These are phyloP conservation scores for Pichia ethanolica DNA, from an alignment of 805 yeast genomes.

Conservation along the genomic window DNA sequence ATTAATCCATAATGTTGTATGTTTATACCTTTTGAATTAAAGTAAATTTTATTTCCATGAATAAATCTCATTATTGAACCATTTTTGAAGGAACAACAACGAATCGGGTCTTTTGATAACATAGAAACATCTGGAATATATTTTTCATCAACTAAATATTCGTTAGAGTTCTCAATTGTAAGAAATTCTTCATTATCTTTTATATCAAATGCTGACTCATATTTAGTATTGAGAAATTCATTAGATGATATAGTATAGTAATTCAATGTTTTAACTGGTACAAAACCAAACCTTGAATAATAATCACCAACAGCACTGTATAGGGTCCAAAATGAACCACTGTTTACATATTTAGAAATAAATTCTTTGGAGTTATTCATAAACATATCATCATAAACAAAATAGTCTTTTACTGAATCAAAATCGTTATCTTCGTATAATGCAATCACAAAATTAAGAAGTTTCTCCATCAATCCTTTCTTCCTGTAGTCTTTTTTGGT, in stretches of 20 bases:
- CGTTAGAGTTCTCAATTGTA: neutral
- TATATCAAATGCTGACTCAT: neutral
- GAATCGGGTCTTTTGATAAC: neutral
- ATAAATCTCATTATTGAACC: neutral
- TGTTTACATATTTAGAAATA: neutral
- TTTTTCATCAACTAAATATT: neutral
- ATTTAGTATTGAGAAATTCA: neutral
- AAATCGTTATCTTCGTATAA: neutral
- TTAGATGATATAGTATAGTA: neutral
- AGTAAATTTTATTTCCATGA: neutral
- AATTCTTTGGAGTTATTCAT: neutral
- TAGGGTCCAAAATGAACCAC: neutral
- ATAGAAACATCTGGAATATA: neutral
- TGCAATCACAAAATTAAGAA: neutral
- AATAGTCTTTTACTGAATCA: neutral
- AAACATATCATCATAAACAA: neutral
- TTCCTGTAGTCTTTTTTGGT: slow-evolving; percentile 2
- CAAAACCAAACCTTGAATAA: neutral
- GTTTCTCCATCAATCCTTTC: slow-evolving; percentile 1
- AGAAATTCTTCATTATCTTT: neutral
- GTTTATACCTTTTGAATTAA: neutral
- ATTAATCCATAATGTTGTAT: neutral
- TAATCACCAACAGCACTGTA: neutral
- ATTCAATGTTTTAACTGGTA: neutral
- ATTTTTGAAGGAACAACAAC: slow-evolving; percentile 1